Base-by-base conservation (phyloP, 257 asterid species). In the Solanum bulbocastanum region DNA sequence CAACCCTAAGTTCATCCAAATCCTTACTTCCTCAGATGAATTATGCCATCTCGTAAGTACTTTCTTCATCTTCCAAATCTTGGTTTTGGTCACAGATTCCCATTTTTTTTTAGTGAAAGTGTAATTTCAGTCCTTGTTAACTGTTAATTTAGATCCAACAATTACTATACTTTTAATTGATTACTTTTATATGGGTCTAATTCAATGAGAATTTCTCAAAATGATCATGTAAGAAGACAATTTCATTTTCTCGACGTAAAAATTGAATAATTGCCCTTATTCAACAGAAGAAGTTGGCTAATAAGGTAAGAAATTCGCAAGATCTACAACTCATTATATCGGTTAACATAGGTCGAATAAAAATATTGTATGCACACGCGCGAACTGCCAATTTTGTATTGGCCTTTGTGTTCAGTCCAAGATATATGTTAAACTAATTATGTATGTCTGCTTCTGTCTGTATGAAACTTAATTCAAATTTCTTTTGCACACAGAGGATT, bases 401-500 rank as follows among this genome's bases (percentile, higher is more conserved):
- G 40, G 8, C 8, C 7, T 37, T 0, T 37, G 10, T 37, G 40
- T 37, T 39, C 1, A 9, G 10, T 39, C 42, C 42, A 39, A 39
- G 11, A 39, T 39, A 39, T 39, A 39, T 39, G 11, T 39, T 39
- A 8, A 37, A 8, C 42, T 39, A 39, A 39, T 39, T 39, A 39
- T 39, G 10, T 39, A 8, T 8, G 13, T 40, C n/a, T 30, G 30
- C 30, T 30, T 10, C 4, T 40, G 46, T 40, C 13, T 69, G 37
- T 69, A 69, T 69, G 81, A 35, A 35, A 73, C 25, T 73, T 5
- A 73, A 40, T 35, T 11, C 14, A 73, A 6, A 73, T 35, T 9
- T 73, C 20, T 9, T 37, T 74, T 74, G 33, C 81, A 23, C n/a
- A 16, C 10, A 52, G 95, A 92, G 73, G 83, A 87, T 94, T 60